Conservation (phyloP, 2,329 filamentous ascomycete genomes). For the Epichloe gansuensis region DNA sequence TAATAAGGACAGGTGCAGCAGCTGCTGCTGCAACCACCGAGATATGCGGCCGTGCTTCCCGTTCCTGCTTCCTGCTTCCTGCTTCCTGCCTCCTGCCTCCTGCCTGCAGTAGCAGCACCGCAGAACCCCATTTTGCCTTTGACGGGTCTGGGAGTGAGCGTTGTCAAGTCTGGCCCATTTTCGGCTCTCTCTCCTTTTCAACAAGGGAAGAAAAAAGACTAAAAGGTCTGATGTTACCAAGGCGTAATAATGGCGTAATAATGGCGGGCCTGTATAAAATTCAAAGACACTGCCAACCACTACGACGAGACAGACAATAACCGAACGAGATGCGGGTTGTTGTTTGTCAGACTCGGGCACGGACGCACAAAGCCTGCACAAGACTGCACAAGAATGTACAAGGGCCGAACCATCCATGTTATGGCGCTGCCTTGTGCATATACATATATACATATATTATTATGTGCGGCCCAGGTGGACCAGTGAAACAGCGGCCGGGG, state of each 20-base stretch:
- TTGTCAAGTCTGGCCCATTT: too few species aligned
- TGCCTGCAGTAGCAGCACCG: too few species aligned
- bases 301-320: too few species aligned
- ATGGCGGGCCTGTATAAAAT: too few species aligned
- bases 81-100: not conserved
- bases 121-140: too few species aligned
- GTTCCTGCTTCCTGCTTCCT: conserved; percentile 3
- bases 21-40: not conserved
- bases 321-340: not conserved
- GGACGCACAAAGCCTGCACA: not conserved
- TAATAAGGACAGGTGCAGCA: not conserved
- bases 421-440: not conserved
- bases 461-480: not conserved
- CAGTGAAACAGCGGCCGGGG: conserved; percentile 1
- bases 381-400: not conserved
- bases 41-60: not conserved
- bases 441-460: too few species aligned
- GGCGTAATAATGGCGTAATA: too few species aligned
- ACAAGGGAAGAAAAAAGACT: too few species aligned
- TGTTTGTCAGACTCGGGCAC: not conserved
- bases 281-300: too few species aligned
- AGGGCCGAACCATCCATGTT: not conserved
- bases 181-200: too few species aligned
- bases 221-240: too few species aligned
- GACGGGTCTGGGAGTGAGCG: too few species aligned